A percentile compares a stretch with the other conserved stretches of the same genome.
phyloP scores from a whole-genome alignment of 1,284 basidiomycete genomes.

The Moniliella sp. region DNA sequence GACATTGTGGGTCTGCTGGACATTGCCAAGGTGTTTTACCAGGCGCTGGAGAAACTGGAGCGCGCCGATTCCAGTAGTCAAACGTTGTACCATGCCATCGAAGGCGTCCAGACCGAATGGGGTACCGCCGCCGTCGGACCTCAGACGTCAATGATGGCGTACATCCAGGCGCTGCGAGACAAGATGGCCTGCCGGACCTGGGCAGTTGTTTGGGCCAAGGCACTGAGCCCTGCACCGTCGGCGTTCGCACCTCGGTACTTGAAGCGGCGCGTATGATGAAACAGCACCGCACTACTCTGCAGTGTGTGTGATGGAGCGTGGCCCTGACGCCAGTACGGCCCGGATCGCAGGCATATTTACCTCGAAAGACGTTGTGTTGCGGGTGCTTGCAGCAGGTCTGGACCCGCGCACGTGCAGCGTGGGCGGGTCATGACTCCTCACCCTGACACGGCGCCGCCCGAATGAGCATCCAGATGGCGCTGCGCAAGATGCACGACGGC shows the following conservation, averaged over 20 bases:
- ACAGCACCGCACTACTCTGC: too few species aligned
- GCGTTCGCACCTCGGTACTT: constrained; percentile 74
- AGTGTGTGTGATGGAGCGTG: too few species aligned
- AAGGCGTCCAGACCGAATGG: constrained; percentile 87
- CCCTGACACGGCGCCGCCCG: too few species aligned
- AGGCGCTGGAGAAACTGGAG: constrained; percentile 92
- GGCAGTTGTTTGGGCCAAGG: constrained; percentile 86
- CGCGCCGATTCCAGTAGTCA: constrained; percentile 86
- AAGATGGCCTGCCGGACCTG: constrained; percentile 86
- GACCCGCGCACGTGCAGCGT: too few species aligned
- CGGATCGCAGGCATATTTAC: too few species aligned
- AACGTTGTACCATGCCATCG: constrained; percentile 82
- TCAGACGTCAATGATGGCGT: constrained; percentile 41
- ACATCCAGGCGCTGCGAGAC: constrained; percentile 79
- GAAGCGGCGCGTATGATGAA: too few species aligned
- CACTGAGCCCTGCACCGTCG: constrained; percentile 73
- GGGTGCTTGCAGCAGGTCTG: too few species aligned
- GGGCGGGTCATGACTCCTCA: too few species aligned
- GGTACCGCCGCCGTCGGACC: constrained; percentile 43
- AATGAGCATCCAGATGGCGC: too few species aligned
- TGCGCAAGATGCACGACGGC: too few species aligned
- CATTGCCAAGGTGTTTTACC: constrained; percentile 97
- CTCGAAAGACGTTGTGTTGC: too few species aligned
- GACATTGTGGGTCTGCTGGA: constrained; percentile 87
- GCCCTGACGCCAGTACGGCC: too few species aligned